phyloP scores from a whole-genome alignment of 192 early-diverging fungal species.

The Backusella westeae region DNA sequence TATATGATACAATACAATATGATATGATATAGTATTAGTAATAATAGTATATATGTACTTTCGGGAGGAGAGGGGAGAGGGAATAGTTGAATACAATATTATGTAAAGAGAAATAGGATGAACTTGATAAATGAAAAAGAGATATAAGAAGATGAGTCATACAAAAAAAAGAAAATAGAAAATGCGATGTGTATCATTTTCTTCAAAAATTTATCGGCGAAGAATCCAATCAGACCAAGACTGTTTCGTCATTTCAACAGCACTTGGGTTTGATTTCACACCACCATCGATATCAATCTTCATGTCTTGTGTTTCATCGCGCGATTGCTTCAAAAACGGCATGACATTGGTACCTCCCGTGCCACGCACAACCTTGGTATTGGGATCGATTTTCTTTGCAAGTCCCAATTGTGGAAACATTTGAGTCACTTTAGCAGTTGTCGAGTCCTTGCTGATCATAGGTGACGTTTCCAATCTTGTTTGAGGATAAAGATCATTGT shows the following conservation, averaged over 20 bases:
- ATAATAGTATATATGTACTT: neutral
- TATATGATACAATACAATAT: no score
- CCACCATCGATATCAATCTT: slow-evolving; percentile 16
- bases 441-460: slow-evolving; percentile 10
- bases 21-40: neutral
- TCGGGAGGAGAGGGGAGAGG: neutral
- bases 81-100: neutral
- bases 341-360: slow-evolving; percentile 88
- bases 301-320: slow-evolving; percentile 76
- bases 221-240: slow-evolving; percentile 28
- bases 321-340: slow-evolving; percentile 89
- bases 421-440: slow-evolving; percentile 17
- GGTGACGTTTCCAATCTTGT: slow-evolving; percentile 24
- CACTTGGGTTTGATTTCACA: neutral
- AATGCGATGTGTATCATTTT: neutral
- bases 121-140: neutral
- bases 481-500: slow-evolving; percentile 33
- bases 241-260: neutral
- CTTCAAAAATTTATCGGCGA: slow-evolving; percentile 3
- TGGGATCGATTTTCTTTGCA: slow-evolving; percentile 57
- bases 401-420: slow-evolving; percentile 43
- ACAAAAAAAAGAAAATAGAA: neutral
- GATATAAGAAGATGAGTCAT: neutral
- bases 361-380: slow-evolving; percentile 62
- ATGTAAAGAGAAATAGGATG: neutral